phyloP scores from a whole-genome alignment of 805 yeast species.

The Phaffomyces antillensis region DNA sequence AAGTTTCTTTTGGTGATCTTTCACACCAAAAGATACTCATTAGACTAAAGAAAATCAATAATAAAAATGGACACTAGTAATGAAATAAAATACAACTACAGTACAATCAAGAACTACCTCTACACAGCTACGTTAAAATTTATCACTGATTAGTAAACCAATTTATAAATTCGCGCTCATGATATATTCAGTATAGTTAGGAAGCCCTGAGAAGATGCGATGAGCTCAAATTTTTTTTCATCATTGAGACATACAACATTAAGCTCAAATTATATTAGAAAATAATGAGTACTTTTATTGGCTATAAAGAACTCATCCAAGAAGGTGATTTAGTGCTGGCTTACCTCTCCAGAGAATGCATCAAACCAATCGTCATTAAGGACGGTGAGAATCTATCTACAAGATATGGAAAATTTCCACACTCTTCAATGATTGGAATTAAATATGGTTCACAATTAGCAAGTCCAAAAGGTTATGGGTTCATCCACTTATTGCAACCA shows the following conservation, averaged over 20 bases:
- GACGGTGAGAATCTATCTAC: conserved; percentile 66
- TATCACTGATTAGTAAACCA: too few relatives aligned
- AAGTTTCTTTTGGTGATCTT: too few relatives aligned
- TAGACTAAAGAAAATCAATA: too few relatives aligned
- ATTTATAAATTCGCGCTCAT: too few relatives aligned
- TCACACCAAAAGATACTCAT: too few relatives aligned
- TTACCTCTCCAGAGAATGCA: conserved; percentile 72
- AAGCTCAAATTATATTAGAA: too few relatives aligned
- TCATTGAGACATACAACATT: too few relatives aligned
- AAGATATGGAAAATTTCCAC: conserved; percentile 86
- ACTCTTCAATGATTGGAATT: conserved; percentile 71
- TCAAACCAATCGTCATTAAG: conserved; percentile 65
- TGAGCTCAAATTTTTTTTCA: conserved; percentile 1
- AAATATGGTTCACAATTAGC: conserved; percentile 82
- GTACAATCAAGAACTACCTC: too few relatives aligned
- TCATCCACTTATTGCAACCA: conserved; percentile 82
- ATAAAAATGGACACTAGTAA: too few relatives aligned
- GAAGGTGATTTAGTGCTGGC: conserved; percentile 86
- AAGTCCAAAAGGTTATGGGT: conserved; percentile 69
- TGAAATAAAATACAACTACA: too few relatives aligned
- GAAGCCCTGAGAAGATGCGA: background rate
- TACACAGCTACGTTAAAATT: too few relatives aligned
- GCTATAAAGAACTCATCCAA: conserved; percentile 59
- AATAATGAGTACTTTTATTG: conserved; percentile 28
- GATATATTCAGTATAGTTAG: too few relatives aligned